Evolutionary conservation across 2,329 filamentous ascomycete genomes (phyloP).

Genomic region (Fusarium chuoi): DNA sequence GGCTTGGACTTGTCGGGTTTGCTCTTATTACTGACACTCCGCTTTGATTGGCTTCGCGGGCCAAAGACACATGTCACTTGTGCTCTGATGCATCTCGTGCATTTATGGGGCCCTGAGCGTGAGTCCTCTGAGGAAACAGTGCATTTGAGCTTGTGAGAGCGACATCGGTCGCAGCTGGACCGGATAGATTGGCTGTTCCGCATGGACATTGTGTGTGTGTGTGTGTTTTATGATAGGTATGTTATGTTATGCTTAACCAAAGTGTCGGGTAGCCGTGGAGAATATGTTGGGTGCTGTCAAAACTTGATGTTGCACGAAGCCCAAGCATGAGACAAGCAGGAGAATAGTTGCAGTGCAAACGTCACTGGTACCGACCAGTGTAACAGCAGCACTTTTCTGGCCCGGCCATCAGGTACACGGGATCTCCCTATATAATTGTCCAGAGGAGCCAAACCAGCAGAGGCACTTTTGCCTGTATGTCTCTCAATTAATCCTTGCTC

Average conservation of each 20-base stretch:
- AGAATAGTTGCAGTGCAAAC: not conserved
- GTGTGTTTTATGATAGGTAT: too few relatives aligned
- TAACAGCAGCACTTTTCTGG: not conserved
- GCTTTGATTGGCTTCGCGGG: not conserved
- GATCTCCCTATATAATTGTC: conserved; percentile 2
- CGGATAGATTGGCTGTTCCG: not conserved
- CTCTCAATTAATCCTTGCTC: not conserved
- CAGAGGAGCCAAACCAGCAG: not conserved
- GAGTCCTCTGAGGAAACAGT: not conserved
- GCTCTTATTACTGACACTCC: not conserved
- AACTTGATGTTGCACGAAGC: too few relatives aligned
- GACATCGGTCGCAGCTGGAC: not conserved
- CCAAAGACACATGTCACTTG: not conserved
- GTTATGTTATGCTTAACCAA: not conserved
- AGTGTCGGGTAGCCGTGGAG: not conserved
- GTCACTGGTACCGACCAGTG: not conserved
- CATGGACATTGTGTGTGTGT: not conserved
- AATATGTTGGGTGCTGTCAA: too few relatives aligned
- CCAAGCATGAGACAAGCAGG: too few relatives aligned
- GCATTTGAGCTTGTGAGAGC: conserved; percentile 1
- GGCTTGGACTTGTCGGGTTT: rapidly evolving
- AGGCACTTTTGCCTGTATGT: not conserved
- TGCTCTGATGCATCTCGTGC: conserved; percentile 1
- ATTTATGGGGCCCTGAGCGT: not conserved
- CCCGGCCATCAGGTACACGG: not conserved